Evolutionary conservation across 2,329 filamentous ascomycete genomes (phyloP).

Genomic region (Ceratocystis ficicola): DNA sequence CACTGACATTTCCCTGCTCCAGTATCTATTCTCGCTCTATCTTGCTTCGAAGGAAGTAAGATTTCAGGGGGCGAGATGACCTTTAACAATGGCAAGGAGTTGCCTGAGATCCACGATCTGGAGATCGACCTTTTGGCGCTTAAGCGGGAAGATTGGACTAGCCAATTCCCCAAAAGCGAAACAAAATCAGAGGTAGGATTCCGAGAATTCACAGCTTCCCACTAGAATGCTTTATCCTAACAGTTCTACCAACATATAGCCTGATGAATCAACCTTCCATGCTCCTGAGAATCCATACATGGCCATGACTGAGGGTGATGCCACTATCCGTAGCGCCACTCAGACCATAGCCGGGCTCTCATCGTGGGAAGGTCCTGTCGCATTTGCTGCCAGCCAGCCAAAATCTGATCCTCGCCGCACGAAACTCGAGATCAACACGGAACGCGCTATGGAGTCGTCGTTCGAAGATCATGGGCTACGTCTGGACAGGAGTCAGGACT

Average conservation of each 20-base stretch:
- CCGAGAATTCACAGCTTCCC: too few relatives aligned
- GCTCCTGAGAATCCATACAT: constrained; percentile 1
- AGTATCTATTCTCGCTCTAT: not conserved
- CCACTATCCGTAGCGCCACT: constrained; percentile 5
- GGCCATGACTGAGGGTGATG: constrained; percentile 7
- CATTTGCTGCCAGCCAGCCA: constrained; percentile 1
- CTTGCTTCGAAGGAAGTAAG: constrained; percentile 2
- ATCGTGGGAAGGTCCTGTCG: not conserved
- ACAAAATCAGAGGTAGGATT: not conserved
- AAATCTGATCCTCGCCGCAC: constrained; percentile 10
- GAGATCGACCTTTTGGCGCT: not conserved
- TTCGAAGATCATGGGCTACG: constrained; percentile 11
- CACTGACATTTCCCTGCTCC: not conserved
- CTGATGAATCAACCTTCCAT: not conserved
- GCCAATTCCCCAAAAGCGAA: not conserved
- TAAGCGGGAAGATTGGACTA: not conserved
- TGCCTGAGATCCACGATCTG: not conserved
- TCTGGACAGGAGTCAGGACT: constrained; percentile 7
- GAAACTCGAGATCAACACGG: constrained; percentile 9
- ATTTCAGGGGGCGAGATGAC: not conserved
- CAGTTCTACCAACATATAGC: not conserved
- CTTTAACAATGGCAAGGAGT: not conserved
- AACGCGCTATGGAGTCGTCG: constrained; percentile 11
- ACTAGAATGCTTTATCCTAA: not conserved
- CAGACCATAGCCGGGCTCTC: constrained; percentile 4